Conservation (phyloP, 2,329 filamentous ascomycete genomes). For the Fusarium heterosporum region DNA sequence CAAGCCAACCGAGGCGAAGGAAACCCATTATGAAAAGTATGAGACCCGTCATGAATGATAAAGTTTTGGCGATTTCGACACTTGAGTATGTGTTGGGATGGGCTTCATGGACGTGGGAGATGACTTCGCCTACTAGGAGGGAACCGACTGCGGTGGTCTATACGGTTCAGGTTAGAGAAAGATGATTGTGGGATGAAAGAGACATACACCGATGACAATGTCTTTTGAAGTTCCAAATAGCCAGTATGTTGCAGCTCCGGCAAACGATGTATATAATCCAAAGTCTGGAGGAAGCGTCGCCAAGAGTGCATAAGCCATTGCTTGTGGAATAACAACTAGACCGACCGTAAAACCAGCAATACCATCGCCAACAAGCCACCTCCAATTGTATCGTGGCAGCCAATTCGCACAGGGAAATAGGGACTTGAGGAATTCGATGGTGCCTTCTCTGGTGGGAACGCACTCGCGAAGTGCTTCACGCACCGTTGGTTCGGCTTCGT, state of each 20-base stretch:
- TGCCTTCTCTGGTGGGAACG: conserved; percentile 3
- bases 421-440: conserved; percentile 6
- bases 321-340: conserved; percentile 81
- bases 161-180: conserved; percentile 1
- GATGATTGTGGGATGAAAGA: fast-evolving
- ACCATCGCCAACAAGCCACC: conserved; percentile 21
- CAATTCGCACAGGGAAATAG: conserved; percentile 11
- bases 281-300: conserved; percentile 76
- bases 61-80: conserved; percentile 57
- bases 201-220: conserved; percentile 76
- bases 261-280: conserved; percentile 85
- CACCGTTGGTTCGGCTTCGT: conserved; percentile 14
- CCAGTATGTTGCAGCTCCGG: conserved; percentile 84
- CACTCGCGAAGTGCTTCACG: conserved; percentile 6
- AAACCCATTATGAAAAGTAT: conserved; percentile 60
- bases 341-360: conserved; percentile 58
- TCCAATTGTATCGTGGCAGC: conserved; percentile 21
- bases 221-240: conserved; percentile 87
- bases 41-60: conserved; percentile 59
- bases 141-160: conserved; percentile 69
- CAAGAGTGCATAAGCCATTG: conserved; percentile 82
- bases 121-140: conserved; percentile 61
- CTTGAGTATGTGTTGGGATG: conserved; percentile 52
- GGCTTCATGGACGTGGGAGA: conserved; percentile 53
- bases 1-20: conserved; percentile 61